phyloP scores from a whole-genome alignment of 768 basidiomycete genomes.

The Hirschioporus abietinus region DNA sequence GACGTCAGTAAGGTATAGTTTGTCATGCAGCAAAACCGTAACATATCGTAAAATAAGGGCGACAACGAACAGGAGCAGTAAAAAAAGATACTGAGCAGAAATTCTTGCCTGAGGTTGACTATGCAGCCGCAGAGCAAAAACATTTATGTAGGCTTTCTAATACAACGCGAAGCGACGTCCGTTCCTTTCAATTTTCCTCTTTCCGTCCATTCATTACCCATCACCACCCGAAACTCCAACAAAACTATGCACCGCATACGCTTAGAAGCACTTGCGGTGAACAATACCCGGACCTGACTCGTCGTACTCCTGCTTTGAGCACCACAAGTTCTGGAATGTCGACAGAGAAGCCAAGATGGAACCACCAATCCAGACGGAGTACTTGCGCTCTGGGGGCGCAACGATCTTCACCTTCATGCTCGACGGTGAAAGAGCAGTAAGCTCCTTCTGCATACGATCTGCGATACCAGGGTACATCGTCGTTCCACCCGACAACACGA shows the following conservation, averaged over 20 bases:
- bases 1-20: slow-evolving; percentile 2
- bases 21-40: slow-evolving; percentile 5
- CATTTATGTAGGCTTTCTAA: background rate
- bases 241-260: background rate
- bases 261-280: slow-evolving; percentile 30
- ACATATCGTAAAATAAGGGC: slow-evolving; percentile 4
- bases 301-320: slow-evolving; percentile 56
- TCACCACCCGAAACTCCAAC: background rate
- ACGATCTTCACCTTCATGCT: slow-evolving; percentile 71
- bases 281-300: slow-evolving; percentile 49
- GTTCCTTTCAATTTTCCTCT: slow-evolving; percentile 1
- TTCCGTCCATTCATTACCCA: background rate
- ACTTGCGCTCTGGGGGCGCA: slow-evolving; percentile 64
- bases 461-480: slow-evolving; percentile 62
- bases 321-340: slow-evolving; percentile 70
- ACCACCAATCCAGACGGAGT: slow-evolving; percentile 60
- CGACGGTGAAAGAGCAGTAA: slow-evolving; percentile 57
- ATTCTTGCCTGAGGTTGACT: background rate
- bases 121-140: background rate
- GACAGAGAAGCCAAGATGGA: slow-evolving; percentile 49
- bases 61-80: background rate
- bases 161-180: background rate
- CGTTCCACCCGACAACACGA: slow-evolving; percentile 57
- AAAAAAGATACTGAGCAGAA: background rate
- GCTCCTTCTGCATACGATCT: slow-evolving; percentile 71